Base-by-base conservation (phyloP, 768 basidiomycete genomes). In the Tricholoma sp. region DNA sequence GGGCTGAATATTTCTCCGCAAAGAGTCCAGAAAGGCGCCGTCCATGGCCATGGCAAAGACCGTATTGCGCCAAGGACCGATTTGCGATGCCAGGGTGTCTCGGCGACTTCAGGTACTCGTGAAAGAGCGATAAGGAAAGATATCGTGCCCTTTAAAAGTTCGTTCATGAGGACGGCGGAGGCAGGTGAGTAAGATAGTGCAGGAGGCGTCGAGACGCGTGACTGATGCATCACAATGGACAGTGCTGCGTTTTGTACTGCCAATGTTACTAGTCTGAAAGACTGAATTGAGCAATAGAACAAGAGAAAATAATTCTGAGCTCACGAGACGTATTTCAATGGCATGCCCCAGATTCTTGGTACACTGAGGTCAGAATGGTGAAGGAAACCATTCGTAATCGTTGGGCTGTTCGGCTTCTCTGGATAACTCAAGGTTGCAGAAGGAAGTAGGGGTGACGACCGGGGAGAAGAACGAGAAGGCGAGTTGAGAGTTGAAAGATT, bases 181-280 rank as follows among this genome's bases (percentile, higher is more conserved):
- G 96, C 94, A 1, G 97, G 93, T 0, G 92, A 97, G 72, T 99
- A 99, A 1, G 91, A 76, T 32, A 88, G 79, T 41, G 86, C 76
- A 1, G 88, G 75, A 7, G 92, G 83, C 0, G 83, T 89, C 2
- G 91, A 89, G 56, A 94, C 88, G 57, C 97, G 85, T n/a, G 97
- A 98, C 72, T 98, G 92, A 76, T 98, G 94, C 91, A 99, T 96
- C 61, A 98, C 91, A 66, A 99, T 94, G 53, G 94, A 94, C 50
- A 99, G 77, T 9, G 91, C 85, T 31, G 93, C 93, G 73, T 98
- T 98, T 76, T 99, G 96, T 2, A 96, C 87, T 4, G 93, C 93
- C 50, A 95, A 83, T 15, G 90, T 91, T 60, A 94, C 83, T 57
- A 92, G 78, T 12, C 89, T 41, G 44, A 31, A 31, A 31, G 47